phyloP scores from a whole-genome alignment of 2,329 filamentous ascomycete genomes.

The Phyllosticta paracitricarpa region DNA sequence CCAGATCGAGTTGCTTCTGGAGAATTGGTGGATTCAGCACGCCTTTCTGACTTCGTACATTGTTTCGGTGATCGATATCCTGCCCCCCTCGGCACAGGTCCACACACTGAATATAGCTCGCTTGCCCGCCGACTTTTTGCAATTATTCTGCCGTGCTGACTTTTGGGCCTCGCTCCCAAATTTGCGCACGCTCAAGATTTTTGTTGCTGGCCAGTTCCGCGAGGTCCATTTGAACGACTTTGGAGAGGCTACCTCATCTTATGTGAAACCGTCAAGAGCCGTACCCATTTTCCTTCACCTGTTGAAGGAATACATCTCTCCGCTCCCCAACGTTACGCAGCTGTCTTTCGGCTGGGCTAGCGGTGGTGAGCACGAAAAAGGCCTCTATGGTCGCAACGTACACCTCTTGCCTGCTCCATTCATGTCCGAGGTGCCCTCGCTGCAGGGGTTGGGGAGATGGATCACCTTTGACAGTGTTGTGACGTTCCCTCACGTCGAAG shows the following conservation, averaged over 20 bases:
- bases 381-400: conserved; percentile 51
- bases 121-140: conserved; percentile 52
- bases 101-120: conserved; percentile 54
- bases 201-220: conserved; percentile 58
- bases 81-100: conserved; percentile 42
- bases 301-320: conserved; percentile 41
- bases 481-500: conserved; percentile 46
- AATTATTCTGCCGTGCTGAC: conserved; percentile 44
- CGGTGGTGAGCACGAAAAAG: conserved; percentile 57
- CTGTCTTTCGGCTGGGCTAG: conserved; percentile 58
- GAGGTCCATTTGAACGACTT: conserved; percentile 42
- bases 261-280: conserved; percentile 43
- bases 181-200: conserved; percentile 46
- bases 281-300: conserved; percentile 43
- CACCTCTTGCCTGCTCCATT: conserved; percentile 54
- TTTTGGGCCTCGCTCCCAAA: conserved; percentile 53
- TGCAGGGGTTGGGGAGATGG: conserved; percentile 19
- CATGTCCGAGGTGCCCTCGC: conserved; percentile 17
- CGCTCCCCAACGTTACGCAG: conserved; percentile 41
- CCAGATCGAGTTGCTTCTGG: conserved; percentile 60
- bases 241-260: conserved; percentile 34
- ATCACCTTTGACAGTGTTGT: conserved; percentile 20
- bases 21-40: conserved; percentile 58
- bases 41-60: conserved; percentile 60
- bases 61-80: conserved; percentile 54